Evolutionary conservation across 768 basidiomycete genomes (phyloP).

Genomic region (Leucogyrophana mollusca): DNA sequence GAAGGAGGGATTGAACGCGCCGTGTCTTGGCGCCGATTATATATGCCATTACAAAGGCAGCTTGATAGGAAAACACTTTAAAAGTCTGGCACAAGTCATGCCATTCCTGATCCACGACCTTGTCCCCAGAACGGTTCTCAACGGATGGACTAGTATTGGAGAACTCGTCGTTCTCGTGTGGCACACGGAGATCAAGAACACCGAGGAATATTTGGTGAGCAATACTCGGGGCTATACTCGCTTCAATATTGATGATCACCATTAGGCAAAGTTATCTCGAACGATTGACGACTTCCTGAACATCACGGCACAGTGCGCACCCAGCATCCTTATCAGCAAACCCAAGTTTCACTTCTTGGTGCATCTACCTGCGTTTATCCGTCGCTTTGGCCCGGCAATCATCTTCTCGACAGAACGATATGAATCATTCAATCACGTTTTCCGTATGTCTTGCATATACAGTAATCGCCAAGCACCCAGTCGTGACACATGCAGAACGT

Average conservation of each 20-base stretch:
- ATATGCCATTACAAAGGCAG: slow-evolving; percentile 27
- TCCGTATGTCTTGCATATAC: slow-evolving; percentile 20
- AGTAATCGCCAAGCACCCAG: slow-evolving; percentile 30
- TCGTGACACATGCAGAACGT: slow-evolving; percentile 11
- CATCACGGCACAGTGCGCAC: slow-evolving; percentile 19
- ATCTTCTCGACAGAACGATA: slow-evolving; percentile 27
- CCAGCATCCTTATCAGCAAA: slow-evolving; percentile 24
- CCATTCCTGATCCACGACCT: slow-evolving; percentile 29
- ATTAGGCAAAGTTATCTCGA: slow-evolving; percentile 6
- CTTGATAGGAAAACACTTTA: slow-evolving; percentile 18
- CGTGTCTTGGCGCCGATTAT: slow-evolving; percentile 24
- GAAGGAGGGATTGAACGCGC: slow-evolving; percentile 18
- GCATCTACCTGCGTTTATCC: slow-evolving; percentile 24
- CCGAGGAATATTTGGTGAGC: slow-evolving; percentile 32
- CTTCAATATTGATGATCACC: slow-evolving; percentile 4
- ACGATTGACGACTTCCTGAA: slow-evolving; percentile 24
- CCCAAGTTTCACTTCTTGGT: slow-evolving; percentile 31
- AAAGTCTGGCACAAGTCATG: slow-evolving; percentile 23
- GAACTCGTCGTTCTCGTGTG: slow-evolving; percentile 38
- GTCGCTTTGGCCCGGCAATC: slow-evolving; percentile 25
- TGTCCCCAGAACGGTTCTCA: slow-evolving; percentile 17
- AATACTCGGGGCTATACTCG: no score
- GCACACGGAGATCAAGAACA: slow-evolving; percentile 38
- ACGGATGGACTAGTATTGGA: slow-evolving; percentile 31
- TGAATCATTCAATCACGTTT: slow-evolving; percentile 28